Percentiles rank a stretch among this genome's conserved stretches.
Conservation (phyloP, 1,139 yeast genomes). For the Pichia sp. region DNA sequence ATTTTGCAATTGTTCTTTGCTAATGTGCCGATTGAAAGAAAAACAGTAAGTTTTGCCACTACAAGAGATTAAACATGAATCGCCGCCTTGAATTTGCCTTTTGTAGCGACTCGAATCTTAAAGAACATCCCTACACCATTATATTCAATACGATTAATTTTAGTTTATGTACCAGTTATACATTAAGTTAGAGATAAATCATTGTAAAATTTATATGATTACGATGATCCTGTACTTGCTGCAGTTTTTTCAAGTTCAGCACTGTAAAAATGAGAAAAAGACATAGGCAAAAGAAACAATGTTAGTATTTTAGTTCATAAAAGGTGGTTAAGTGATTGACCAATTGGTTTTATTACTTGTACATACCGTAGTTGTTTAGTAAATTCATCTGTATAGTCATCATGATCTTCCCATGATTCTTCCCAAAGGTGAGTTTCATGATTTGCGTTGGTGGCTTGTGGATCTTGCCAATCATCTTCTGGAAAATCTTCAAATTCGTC, state of each 20-base stretch:
- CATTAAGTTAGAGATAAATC: background rate
- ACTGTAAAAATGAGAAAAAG: background rate
- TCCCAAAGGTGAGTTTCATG: constrained; percentile 68
- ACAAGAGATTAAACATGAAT: background rate
- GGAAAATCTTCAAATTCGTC: constrained; percentile 96
- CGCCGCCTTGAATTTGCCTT: background rate
- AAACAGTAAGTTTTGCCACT: background rate
- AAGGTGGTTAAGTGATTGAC: background rate
- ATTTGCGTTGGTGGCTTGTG: constrained; percentile 38
- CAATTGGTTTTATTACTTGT: background rate
- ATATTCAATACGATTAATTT: background rate
- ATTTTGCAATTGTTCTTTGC: constrained; percentile 27
- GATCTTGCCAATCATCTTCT: constrained; percentile 60
- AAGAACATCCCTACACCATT: constrained; percentile 8
- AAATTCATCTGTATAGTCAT: constrained; percentile 72
- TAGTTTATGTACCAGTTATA: background rate
- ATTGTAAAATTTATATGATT: background rate
- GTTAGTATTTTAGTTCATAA: constrained; percentile 8
- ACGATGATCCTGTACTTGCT: background rate
- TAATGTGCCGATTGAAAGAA: background rate
- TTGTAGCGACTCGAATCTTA: background rate
- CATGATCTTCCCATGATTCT: constrained; percentile 94
- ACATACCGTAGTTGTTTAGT: constrained; percentile 51
- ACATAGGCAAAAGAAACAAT: background rate
- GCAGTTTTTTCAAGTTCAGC: constrained; percentile 2